phyloP scores from a whole-genome alignment of 352 stramenopile species.

The Pythium oligandrum region DNA sequence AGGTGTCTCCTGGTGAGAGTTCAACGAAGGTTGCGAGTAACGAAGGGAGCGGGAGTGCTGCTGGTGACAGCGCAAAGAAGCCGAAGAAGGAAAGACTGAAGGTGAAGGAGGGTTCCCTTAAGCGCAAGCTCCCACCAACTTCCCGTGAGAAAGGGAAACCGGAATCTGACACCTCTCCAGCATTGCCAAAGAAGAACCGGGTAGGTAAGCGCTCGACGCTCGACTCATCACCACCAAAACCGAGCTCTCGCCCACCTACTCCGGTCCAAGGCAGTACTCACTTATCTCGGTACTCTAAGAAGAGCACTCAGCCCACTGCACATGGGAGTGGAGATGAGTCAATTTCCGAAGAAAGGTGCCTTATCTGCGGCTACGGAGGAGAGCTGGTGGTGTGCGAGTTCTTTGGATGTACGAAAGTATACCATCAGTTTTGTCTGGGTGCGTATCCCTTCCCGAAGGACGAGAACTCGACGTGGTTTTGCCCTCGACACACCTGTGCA shows the following conservation, averaged over 20 bases:
- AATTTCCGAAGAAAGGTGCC: slow-evolving; percentile 69
- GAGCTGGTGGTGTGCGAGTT: slow-evolving; percentile 86
- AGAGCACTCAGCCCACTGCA: too few species aligned
- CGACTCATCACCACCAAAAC: slow-evolving; percentile 29
- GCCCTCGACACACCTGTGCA: slow-evolving; percentile 70
- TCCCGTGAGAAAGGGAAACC: slow-evolving; percentile 28
- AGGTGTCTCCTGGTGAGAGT: not conserved
- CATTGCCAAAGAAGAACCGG: slow-evolving; percentile 42
- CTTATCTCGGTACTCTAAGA: too few species aligned
- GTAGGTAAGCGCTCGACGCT: slow-evolving; percentile 17
- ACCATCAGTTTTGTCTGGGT: slow-evolving; percentile 83
- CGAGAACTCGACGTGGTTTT: slow-evolving; percentile 78
- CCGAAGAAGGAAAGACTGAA: slow-evolving; percentile 62
- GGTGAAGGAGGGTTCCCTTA: slow-evolving; percentile 39
- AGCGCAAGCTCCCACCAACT: slow-evolving; percentile 45
- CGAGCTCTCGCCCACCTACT: slow-evolving; percentile 11
- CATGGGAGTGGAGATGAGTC: not conserved
- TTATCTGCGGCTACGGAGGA: slow-evolving; percentile 75
- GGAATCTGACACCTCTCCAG: slow-evolving; percentile 10
- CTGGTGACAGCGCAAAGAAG: slow-evolving; percentile 22
- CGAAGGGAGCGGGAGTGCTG: slow-evolving; percentile 3
- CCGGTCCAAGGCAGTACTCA: slow-evolving; percentile 3
- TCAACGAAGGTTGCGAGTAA: slow-evolving; percentile 5
- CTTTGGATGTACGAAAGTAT: slow-evolving; percentile 76
- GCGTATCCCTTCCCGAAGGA: slow-evolving; percentile 76